Evolutionary conservation across 148 eudicot species (phyloP).

Genomic region (Silene latifolia): DNA sequence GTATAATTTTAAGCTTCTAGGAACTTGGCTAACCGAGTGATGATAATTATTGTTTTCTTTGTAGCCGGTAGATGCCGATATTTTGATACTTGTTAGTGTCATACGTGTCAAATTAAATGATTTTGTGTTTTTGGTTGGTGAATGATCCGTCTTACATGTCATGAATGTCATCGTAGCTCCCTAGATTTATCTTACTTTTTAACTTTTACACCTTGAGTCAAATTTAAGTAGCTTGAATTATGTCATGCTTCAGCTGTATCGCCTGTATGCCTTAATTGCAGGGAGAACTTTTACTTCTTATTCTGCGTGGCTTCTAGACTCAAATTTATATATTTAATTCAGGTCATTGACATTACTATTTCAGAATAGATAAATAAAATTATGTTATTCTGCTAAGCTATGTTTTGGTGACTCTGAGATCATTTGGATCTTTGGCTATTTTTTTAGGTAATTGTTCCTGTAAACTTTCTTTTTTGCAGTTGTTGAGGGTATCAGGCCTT

Average conservation of each 20-base stretch:
- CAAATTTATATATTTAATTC: no score
- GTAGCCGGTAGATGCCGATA: no score
- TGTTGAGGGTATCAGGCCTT: constrained; percentile 36
- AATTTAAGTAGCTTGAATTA: no score
- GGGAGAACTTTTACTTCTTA: no score
- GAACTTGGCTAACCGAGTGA: not conserved
- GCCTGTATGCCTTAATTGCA: not conserved
- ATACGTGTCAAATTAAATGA: not conserved
- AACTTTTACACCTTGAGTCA: not conserved
- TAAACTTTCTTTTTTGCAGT: constrained; percentile 27
- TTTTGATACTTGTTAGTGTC: constrained; percentile 2
- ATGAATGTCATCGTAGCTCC: not conserved
- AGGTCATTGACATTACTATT: no score
- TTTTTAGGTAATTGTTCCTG: not conserved
- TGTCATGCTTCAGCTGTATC: not conserved
- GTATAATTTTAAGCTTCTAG: not conserved
- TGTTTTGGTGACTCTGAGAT: not conserved
- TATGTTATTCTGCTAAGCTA: no score
- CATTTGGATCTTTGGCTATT: constrained; percentile 9
- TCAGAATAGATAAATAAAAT: not conserved
- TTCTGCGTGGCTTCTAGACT: no score
- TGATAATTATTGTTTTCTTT: not conserved
- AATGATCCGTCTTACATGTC: not conserved
- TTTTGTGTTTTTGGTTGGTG: not conserved
- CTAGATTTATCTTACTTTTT: not conserved